Percentiles rank a stretch among this genome's conserved stretches.
Conservation (phyloP, 352 stramenopile species). For the Pythium scleroteichum region DNA sequence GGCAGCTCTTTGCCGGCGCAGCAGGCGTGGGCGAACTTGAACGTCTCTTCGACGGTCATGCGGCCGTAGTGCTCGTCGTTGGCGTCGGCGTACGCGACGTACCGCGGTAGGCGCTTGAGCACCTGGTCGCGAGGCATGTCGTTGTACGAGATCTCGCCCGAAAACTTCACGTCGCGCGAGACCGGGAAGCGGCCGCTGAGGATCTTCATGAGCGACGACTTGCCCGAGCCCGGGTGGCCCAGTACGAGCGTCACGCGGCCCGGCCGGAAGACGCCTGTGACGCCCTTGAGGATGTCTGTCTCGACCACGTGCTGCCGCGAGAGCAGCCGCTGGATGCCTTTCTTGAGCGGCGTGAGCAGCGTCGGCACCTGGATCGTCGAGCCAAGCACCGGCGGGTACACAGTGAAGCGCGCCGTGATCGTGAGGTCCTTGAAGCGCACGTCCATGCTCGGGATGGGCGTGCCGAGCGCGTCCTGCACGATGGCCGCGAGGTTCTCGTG, state of each 20-base stretch:
- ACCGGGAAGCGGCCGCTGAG: constrained; percentile 54
- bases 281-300: constrained; percentile 50
- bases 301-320: constrained; percentile 32
- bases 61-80: constrained; percentile 43
- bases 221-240: constrained; percentile 41
- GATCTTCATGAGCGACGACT: constrained; percentile 52
- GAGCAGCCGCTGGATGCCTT: constrained; percentile 23
- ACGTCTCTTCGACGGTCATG: constrained; percentile 57
- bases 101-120: constrained; percentile 34
- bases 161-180: constrained; percentile 41
- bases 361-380: constrained; percentile 36
- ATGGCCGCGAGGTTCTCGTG: constrained; percentile 43
- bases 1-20: constrained; percentile 38
- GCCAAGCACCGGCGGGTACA: constrained; percentile 9
- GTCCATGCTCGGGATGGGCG: constrained; percentile 50
- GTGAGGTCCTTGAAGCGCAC: constrained; percentile 55
- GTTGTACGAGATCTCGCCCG: constrained; percentile 50
- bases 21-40: constrained; percentile 51
- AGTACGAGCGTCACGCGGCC: constrained; percentile 61
- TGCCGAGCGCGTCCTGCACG: constrained; percentile 40
- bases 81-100: constrained; percentile 54
- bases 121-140: constrained; percentile 34
- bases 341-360: constrained; percentile 37
- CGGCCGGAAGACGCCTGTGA: constrained; percentile 47
- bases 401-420: constrained; percentile 34